Evolutionary conservation across 1,139 yeast genomes (phyloP), one percentile per base, ranked within the genome.

Genomic region (Candida sp.): DNA sequence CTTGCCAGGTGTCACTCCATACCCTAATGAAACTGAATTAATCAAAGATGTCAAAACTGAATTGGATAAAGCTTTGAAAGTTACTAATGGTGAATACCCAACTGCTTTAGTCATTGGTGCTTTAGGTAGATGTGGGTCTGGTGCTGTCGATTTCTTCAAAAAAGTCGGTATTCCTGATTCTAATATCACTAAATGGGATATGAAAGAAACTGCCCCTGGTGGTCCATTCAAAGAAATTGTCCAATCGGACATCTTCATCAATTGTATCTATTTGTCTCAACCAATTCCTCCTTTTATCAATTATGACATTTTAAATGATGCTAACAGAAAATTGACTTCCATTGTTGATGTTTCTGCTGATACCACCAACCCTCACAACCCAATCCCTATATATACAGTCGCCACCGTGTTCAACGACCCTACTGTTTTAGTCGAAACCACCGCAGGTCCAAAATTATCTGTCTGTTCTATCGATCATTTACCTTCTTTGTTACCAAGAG

Each of bases 291-390:
- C 98, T 46, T 95, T 93, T 62, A 76, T 90, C 61, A 81, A 84
- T 67, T 66, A 65, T 55, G 87, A 86, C 32, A 65, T 79, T 48
- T 78, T 93, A 63, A 86, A 87, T 68, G 68, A 65, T 45, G 60
- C 66, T 30, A 68, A 70, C 47, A 87, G 99, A 80, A 84, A 78
- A 54, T 79, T 93, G 61, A 84, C 93, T 64, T 88, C 95, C 21
- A 89, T 95, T 52, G 97, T 93, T 42, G 99, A 93, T 66, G 99
- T 93, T 45, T 88, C 97, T 45, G 99, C 99, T 46, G 99, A 95
- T 69, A 93, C 98, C 42, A 93, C 99, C 45, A 95, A 93, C 67
- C 98, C 98, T 48, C 95, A 90, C 74, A 93, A 93, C 71, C 99
- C 99, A 48, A 81, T 93, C 50, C 99, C 99, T 51, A 93, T 93